Evolutionary conservation across 768 basidiomycete genomes (phyloP), one percentile per base, ranked within the genome.

Genomic region (Ramaria sp.): DNA sequence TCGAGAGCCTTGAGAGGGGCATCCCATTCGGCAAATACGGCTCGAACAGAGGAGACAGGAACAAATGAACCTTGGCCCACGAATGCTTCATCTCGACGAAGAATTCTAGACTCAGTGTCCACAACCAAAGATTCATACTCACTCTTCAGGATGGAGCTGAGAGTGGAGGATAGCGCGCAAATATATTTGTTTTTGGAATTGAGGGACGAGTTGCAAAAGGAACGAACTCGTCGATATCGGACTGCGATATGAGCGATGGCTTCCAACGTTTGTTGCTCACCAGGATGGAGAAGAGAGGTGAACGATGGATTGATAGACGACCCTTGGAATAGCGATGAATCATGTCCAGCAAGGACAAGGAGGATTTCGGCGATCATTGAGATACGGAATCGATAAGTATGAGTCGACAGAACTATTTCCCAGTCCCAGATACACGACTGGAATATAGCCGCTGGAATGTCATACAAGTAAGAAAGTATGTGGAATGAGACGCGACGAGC

Each of bases 351-450:
- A 47, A 96, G 82, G 51, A 93, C 74, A 55, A 93, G 79, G 43
- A 95, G 77, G 53, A 94, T 72, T 69, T 95, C 93, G 61, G 90
- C 84, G 59, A 94, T 88, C 92, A 94, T 92, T 57, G 32, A 13
- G 32, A 34, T n/a, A n/a, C n/a, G n/a, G n/a, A n/a, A n/a, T n/a
- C n/a, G n/a, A n/a, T n/a, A n/a, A n/a, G n/a, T n/a, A n/a, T n/a
- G n/a, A n/a, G n/a, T n/a, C n/a, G n/a, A n/a, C n/a, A n/a, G n/a
- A n/a, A n/a, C n/a, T n/a, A n/a, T n/a, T n/a, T n/a, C n/a, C n/a
- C n/a, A n/a, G n/a, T n/a, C n/a, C n/a, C n/a, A n/a, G n/a, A n/a
- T n/a, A n/a, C n/a, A n/a, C n/a, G n/a, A n/a, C n/a, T n/a, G n/a
- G n/a, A n/a, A n/a, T n/a, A n/a, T n/a, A n/a, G n/a, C n/a, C n/a